phyloP scores from a whole-genome alignment of 1,139 yeast genomes.

The Meyerozyma smithsonii region DNA sequence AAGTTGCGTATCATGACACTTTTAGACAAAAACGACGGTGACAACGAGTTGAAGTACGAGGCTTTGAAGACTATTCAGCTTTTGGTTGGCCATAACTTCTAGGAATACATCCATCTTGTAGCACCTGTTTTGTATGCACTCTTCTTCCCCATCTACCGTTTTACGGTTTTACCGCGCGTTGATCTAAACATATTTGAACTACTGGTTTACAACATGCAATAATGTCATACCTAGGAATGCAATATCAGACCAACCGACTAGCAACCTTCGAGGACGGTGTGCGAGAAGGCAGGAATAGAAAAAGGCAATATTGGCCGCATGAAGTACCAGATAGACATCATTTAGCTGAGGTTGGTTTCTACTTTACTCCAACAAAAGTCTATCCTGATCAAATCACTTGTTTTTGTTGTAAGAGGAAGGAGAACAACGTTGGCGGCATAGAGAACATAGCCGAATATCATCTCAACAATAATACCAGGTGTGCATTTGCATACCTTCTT shows the following conservation, averaged over 20 bases:
- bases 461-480: constrained; percentile 38
- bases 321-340: constrained; percentile 29
- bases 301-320: constrained; percentile 30
- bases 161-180: background rate
- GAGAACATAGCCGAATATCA: constrained; percentile 41
- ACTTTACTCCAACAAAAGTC: constrained; percentile 52
- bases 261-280: constrained; percentile 25
- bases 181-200: background rate
- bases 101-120: constrained; percentile 3
- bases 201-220: background rate
- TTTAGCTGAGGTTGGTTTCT: constrained; percentile 69
- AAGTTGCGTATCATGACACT: constrained; percentile 79
- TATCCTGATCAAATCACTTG: constrained; percentile 53
- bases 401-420: constrained; percentile 50
- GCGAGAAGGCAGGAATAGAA: constrained; percentile 16
- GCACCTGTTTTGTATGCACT: background rate
- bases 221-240: constrained; percentile 9
- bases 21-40: constrained; percentile 63
- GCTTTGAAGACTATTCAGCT: constrained; percentile 93
- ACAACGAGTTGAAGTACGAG: constrained; percentile 87
- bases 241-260: constrained; percentile 19
- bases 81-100: constrained; percentile 65
- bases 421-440: constrained; percentile 30
- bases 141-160: background rate
- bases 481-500: constrained; percentile 39